phyloP scores from a whole-genome alignment of 306 rosid genomes.

The Citrullus colocynthis region DNA sequence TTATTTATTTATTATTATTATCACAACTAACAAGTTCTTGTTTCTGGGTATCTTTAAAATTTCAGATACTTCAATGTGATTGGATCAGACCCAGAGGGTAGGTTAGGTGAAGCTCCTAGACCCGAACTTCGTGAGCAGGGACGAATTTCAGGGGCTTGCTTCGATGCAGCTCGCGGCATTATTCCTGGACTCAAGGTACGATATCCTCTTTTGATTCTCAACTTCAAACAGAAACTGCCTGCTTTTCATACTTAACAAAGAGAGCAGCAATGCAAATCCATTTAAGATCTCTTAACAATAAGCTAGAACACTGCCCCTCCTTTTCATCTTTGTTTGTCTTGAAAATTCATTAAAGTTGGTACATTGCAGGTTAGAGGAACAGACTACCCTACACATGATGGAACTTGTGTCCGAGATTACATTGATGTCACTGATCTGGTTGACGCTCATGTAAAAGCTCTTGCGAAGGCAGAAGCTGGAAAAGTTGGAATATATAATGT shows the following conservation, averaged over 20 bases:
- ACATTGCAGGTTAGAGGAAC: conserved; percentile 70
- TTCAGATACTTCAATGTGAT: conserved; percentile 82
- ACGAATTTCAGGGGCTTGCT: conserved; percentile 86
- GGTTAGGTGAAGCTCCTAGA: conserved; percentile 87
- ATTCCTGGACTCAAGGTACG: conserved; percentile 63
- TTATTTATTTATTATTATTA: neutral
- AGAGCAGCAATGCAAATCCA: neutral
- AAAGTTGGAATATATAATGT: conserved; percentile 90
- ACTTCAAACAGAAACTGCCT: neutral
- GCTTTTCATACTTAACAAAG: neutral
- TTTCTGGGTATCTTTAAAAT: neutral
- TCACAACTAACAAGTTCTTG: neutral
- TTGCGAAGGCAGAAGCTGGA: conserved; percentile 41
- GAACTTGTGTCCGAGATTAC: conserved; percentile 84
- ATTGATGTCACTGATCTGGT: conserved; percentile 91
- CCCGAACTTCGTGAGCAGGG: conserved; percentile 89
- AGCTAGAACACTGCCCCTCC: neutral
- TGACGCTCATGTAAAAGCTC: conserved; percentile 97
- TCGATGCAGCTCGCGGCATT: conserved; percentile 74
- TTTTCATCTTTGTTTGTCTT: neutral
- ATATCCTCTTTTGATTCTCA: neutral
- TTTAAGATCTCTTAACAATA: neutral
- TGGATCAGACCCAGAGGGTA: conserved; percentile 88
- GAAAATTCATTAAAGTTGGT: neutral
- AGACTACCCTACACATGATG: conserved; percentile 67